Evolutionary conservation across 2,329 filamentous ascomycete genomes (phyloP), one percentile per base, ranked within the genome.

Genomic region (Chaetomiaceae sp.): DNA sequence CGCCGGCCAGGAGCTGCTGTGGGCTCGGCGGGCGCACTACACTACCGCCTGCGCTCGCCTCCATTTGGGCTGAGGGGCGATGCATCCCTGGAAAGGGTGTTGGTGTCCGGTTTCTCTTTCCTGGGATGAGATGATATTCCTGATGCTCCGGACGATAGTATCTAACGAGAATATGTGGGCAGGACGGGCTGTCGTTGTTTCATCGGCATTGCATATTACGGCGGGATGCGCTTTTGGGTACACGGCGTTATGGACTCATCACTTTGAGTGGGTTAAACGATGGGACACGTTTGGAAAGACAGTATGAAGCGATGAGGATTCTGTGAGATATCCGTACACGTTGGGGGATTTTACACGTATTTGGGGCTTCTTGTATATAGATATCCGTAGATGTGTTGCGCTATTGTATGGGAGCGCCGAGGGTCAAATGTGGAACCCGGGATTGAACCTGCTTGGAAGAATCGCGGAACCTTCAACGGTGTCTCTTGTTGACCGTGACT

Each of bases 151-250:
- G n/a, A n/a, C n/a, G 52, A 47, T 29, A 32, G 47, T 27, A 33
- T 46, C 30, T 51, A 14, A 43, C 48, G 47, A 51, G 29, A 42
- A 37, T 30, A 44, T 33, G 21, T 43, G 42, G 42, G 52, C 36
- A 36, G 47, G 25, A 14, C 7, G 23, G 29, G 14, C n/a, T 51
- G 42, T 51, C 37, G 48, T 36, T 47, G 47, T 18, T 51, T 46
- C 16, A 23, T 46, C 16, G 41, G 41, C 29, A 54, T 47, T 54
- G 52, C 48, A 51, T 51, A 50, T 51, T 43, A 54, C 29, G 47
- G 47, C 18, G 42, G 52, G 30, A 40, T 30, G 36, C 43, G 34
- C 23, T 37, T 54, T 54, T 43, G 42, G 47, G 42, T 43, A 47
- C 29, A 47, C 32, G 52, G 52, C 52, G 52, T 54, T 54, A 11